A percentile compares a stretch with the other conserved stretches of the same genome.
Evolutionary conservation across 108 stramenopile species (phyloP).

Genomic region (Cyclotella distinguenda): DNA sequence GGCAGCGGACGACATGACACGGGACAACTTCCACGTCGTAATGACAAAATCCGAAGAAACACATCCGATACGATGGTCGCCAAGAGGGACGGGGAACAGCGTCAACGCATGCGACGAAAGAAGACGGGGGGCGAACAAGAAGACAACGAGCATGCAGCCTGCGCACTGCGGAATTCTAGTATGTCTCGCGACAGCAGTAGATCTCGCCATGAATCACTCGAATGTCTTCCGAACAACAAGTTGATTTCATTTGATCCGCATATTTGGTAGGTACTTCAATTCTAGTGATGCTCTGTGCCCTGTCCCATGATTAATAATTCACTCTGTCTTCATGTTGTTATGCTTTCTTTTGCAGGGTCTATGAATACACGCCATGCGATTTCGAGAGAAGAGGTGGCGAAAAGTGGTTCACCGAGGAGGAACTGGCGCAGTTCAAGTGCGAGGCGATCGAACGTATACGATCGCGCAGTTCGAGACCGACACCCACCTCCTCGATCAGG

Average conservation of each 20-base stretch:
- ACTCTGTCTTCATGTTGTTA: too few relatives aligned
- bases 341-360: too few relatives aligned
- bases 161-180: background rate
- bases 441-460: conserved; percentile 63
- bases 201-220: conserved; percentile 41
- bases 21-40: background rate
- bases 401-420: conserved; percentile 63
- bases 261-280: too few relatives aligned
- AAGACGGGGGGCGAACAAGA: background rate
- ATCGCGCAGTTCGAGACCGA: conserved; percentile 35
- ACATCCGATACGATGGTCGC: conserved; percentile 28
- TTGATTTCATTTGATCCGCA: conserved; percentile 46
- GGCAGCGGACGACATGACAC: background rate
- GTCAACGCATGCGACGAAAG: conserved; percentile 6
- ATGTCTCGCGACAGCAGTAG: background rate
- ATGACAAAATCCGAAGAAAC: conserved; percentile 21
- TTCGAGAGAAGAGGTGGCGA: conserved; percentile 16
- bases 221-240: conserved; percentile 19
- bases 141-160: background rate
- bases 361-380: conserved; percentile 25
- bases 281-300: too few relatives aligned
- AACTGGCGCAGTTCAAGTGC: conserved; percentile 56
- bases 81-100: conserved; percentile 11
- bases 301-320: too few relatives aligned
- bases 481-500: conserved; percentile 46